A percentile compares a stretch with the other conserved stretches of the same genome.
Evolutionary conservation across 2,329 filamentous ascomycete species (phyloP).

Genomic region (Cladosporium cucumerinum): DNA sequence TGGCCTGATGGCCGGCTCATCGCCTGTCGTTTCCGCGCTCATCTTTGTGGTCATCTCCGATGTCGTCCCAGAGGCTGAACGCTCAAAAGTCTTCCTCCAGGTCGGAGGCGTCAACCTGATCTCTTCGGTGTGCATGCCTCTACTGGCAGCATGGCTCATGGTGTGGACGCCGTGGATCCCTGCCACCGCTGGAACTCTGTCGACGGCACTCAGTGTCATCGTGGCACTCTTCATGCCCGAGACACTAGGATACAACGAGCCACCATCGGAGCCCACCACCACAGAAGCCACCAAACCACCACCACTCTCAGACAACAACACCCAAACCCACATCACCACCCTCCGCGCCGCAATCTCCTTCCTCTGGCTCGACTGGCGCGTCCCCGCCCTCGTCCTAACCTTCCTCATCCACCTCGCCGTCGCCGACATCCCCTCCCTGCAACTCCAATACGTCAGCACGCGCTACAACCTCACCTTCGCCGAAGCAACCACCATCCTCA

Average conservation of each 20-base stretch:
- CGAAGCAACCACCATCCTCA: slow-evolving; percentile 33
- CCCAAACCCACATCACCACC: background rate
- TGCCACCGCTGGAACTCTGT: slow-evolving; percentile 25
- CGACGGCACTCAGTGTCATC: slow-evolving; percentile 13
- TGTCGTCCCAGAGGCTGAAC: slow-evolving; percentile 27
- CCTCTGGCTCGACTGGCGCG: slow-evolving; percentile 31
- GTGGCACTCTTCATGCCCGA: slow-evolving; percentile 30
- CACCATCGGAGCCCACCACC: background rate
- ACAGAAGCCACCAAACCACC: background rate
- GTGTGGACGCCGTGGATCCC: slow-evolving; percentile 34
- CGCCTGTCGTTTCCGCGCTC: slow-evolving; percentile 27
- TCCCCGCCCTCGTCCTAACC: slow-evolving; percentile 31
- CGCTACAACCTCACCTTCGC: slow-evolving; percentile 49
- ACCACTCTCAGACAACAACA: background rate
- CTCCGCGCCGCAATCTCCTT: slow-evolving; percentile 26
- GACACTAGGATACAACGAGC: slow-evolving; percentile 30
- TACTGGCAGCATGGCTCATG: slow-evolving; percentile 36
- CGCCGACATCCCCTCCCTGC: slow-evolving; percentile 29
- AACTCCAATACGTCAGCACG: slow-evolving; percentile 54
- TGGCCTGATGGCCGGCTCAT: slow-evolving; percentile 31
- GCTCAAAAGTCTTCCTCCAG: slow-evolving; percentile 32
- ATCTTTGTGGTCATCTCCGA: slow-evolving; percentile 33
- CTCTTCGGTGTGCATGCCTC: slow-evolving; percentile 32
- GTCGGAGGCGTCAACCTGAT: slow-evolving; percentile 30
- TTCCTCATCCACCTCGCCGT: slow-evolving; percentile 32